A percentile compares a stretch with the other conserved stretches of the same genome.
Evolutionary conservation across 2,329 filamentous ascomycete genomes (phyloP).

Genomic region (Trichophyton rubrum): DNA sequence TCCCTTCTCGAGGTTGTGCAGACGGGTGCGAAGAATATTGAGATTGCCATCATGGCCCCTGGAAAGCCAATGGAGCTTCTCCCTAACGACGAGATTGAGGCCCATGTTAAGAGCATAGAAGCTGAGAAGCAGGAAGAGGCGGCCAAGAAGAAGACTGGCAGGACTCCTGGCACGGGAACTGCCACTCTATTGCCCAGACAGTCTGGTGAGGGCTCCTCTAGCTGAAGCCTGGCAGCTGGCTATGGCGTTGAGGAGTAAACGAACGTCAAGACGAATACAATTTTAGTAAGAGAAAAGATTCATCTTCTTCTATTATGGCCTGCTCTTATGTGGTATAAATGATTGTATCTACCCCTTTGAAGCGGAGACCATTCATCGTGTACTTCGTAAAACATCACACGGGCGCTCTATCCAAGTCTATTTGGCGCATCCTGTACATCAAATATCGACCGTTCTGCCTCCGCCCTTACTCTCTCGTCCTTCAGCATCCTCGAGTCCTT

Average conservation of each 20-base stretch:
- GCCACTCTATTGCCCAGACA: conserved; percentile 62
- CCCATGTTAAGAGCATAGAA: conserved; percentile 97
- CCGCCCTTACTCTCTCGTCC: conserved; percentile 62
- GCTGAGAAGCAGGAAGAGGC: conserved; percentile 99
- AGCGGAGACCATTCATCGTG: not conserved
- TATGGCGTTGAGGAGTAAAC: not conserved
- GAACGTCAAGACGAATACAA: not conserved
- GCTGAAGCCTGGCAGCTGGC: conserved; percentile 17
- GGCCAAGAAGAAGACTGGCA: conserved; percentile 67
- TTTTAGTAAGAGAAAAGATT: not conserved
- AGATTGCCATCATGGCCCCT: conserved; percentile 95
- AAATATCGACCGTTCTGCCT: conserved; percentile 55
- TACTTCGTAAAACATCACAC: not conserved
- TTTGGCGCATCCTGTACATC: conserved; percentile 63
- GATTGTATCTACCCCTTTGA: not conserved
- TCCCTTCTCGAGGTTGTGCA: conserved; percentile 95
- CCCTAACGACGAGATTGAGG: conserved; percentile 89
- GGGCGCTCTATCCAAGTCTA: conserved; percentile 50
- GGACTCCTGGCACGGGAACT: conserved; percentile 30
- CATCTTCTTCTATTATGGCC: not conserved
- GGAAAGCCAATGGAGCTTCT: conserved; percentile 87
- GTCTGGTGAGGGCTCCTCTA: conserved; percentile 23
- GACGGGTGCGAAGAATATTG: conserved; percentile 98
- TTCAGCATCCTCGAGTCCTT: conserved; percentile 59
- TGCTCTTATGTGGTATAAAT: conserved; percentile 1